Evolutionary conservation across 2,329 filamentous ascomycete genomes (phyloP), one percentile per base, ranked within the genome.

Genomic region (Aspergillus sclerotialis): DNA sequence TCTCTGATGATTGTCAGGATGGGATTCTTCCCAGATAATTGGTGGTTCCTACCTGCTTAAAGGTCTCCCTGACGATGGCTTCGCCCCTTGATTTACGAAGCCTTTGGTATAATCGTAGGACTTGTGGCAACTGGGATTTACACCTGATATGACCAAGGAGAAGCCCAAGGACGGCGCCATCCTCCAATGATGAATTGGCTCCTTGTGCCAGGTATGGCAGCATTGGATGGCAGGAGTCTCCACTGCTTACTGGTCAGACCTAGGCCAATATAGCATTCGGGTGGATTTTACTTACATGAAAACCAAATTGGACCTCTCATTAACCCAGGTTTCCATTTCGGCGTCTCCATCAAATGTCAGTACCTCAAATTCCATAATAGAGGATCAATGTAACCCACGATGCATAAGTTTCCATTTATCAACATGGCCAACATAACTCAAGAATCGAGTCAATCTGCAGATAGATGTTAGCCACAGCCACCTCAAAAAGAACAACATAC

Each of bases 341-440:
- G 64, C 61, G 28, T 66, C 63, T 68, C 21, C 16, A 36, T 2
- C n/a, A 5, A 25, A 2, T 13, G 7, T 26, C 16, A 26, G 7
- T 10, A 14, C 15, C 9, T 35, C 7, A 44, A 34, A 8, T 16
- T 24, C 13, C 13, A 15, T 26, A 8, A 15, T 17, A 26, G 27
- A 11, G 15, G 4, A 23, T 5, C 13, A 1, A 1, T 1, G 4
- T 11, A 0, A 30, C 38, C 29, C 21, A 42, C 45, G 48, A 27
- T 75, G 69, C 74, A 83, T 53, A 21, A 85, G 54, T 50, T 77
- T 80, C 82, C 81, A 85, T 54, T 84, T 84, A 25, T 78, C 72
- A 0, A 83, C 76, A 1, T 58, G 67, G 24, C 73, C 68, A 0
- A 82, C 77, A 28, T 69, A 66, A 3, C 60, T 56, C 9, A 72